A percentile compares a stretch with the other conserved stretches of the same genome.
phyloP scores from a whole-genome alignment of 768 basidiomycete genomes.

The Lactarius evosmus region DNA sequence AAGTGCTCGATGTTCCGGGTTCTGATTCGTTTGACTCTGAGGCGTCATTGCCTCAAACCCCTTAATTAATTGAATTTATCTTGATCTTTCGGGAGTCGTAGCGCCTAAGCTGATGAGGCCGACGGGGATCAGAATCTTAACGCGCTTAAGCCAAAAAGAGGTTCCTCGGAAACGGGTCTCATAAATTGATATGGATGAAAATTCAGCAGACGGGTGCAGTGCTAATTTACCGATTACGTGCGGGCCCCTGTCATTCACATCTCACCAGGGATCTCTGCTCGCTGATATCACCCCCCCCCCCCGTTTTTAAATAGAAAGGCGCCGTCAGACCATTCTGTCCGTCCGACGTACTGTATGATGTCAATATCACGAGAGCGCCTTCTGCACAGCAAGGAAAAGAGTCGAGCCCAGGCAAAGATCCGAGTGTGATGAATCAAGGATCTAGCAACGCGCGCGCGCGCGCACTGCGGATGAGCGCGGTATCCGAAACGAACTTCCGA shows the following conservation, averaged over 20 bases:
- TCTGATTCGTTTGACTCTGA: background rate
- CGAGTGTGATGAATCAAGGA: background rate
- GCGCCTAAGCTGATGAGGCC: no score
- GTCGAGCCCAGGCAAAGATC: background rate
- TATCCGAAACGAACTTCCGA: background rate
- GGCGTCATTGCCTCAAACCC: background rate
- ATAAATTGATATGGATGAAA: background rate
- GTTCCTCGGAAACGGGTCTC: background rate
- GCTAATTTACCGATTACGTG: background rate
- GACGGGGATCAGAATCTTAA: background rate
- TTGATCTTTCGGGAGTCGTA: background rate
- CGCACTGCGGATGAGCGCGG: background rate
- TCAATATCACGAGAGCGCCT: background rate
- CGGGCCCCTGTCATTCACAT: background rate
- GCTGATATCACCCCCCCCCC: background rate
- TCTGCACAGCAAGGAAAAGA: background rate
- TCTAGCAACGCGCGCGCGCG: background rate
- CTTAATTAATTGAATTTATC: background rate
- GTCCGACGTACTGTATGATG: background rate
- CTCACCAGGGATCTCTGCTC: background rate
- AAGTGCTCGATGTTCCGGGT: background rate
- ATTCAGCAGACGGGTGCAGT: background rate
- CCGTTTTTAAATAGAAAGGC: background rate
- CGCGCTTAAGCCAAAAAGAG: background rate
- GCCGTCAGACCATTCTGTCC: background rate